Evolutionary conservation across 345 rosid genomes (phyloP).

Genomic region (Citrus trifoliata): DNA sequence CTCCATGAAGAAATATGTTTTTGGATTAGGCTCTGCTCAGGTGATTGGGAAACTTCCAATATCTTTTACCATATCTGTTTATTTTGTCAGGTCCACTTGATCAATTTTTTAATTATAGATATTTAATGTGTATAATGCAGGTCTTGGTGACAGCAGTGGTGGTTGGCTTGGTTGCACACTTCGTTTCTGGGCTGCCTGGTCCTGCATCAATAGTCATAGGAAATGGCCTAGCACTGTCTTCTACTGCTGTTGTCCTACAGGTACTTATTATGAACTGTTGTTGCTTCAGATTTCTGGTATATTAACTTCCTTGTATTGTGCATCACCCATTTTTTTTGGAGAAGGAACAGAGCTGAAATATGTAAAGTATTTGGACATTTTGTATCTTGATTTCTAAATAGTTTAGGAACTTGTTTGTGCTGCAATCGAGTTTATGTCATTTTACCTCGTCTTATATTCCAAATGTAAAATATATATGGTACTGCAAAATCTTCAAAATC

Average conservation of each 20-base stretch:
- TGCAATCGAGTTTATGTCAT: not conserved
- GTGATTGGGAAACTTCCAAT: slow-evolving; percentile 35
- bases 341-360: slow-evolving; percentile 4
- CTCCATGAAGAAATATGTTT: slow-evolving; percentile 99
- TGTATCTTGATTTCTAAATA: not conserved
- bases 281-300: slow-evolving; percentile 12
- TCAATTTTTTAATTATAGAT: not conserved
- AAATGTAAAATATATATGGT: not conserved
- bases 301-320: not conserved
- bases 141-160: slow-evolving; percentile 91
- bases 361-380: slow-evolving; percentile 3
- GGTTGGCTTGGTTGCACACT: slow-evolving; percentile 79
- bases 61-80: not conserved
- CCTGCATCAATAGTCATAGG: slow-evolving; percentile 97
- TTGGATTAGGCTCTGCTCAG: slow-evolving; percentile 97
- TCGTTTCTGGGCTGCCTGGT: slow-evolving; percentile 75
- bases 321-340: not conserved
- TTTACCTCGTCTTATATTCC: not conserved
- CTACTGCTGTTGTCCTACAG: slow-evolving; percentile 99
- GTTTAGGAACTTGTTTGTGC: not conserved
- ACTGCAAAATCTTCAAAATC: not conserved
- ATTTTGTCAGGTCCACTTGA: slow-evolving; percentile 4
- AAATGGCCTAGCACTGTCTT: slow-evolving; percentile 94
- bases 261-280: slow-evolving; percentile 30
- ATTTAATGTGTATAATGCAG: slow-evolving; percentile 41